Evolutionary conservation across 2,329 filamentous ascomycete genomes (phyloP), one percentile per base, ranked within the genome.

Genomic region (Aquanectria penicillioides): DNA sequence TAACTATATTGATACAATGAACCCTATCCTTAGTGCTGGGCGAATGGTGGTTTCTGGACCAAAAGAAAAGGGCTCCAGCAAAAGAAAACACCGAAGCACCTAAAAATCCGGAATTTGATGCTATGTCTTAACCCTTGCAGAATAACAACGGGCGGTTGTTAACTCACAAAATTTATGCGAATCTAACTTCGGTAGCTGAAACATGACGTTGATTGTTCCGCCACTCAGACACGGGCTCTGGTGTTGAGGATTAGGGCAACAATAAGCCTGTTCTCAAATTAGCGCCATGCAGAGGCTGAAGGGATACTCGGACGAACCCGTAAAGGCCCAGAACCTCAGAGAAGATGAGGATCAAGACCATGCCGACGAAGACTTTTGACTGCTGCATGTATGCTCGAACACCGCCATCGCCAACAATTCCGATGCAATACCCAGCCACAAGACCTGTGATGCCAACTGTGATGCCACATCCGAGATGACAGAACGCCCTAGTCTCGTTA

Each of bases 341-440:
- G 75, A 99, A 99, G 86, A 99, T 99, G 64, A 98, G 85, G 69
- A 98, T 98, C 71, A 99, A 80, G 41, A 99, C 94, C 95, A 98
- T 98, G 77, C 95, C 95, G 46, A 99, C 95, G 70, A 97, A 99
- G 66, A 99, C 91, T 63, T 94, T 87, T 44, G 92, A 96, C 78
- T 99, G 95, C 72, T 93, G 88, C 93, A 99, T 97, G 81, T 96
- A 98, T 55, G 93, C 89, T 69, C 95, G 89, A 50, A 98, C 94
- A 61, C 95, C 94, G 79, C 89, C 90, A 80, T 99, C 96, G 67
- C 95, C 95, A 18, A 99, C 94, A 62, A 97, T 87, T 53, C 95
- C 95, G 76, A 99, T 99, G 59, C 93, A 92, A 80, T 98, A 99
- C 51, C 95, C 95, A 60, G 95, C 95, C 25, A 94, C 94, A 49